Base-by-base conservation (phyloP, 2,329 filamentous ascomycete species). In the Aspergillus unguis region DNA sequence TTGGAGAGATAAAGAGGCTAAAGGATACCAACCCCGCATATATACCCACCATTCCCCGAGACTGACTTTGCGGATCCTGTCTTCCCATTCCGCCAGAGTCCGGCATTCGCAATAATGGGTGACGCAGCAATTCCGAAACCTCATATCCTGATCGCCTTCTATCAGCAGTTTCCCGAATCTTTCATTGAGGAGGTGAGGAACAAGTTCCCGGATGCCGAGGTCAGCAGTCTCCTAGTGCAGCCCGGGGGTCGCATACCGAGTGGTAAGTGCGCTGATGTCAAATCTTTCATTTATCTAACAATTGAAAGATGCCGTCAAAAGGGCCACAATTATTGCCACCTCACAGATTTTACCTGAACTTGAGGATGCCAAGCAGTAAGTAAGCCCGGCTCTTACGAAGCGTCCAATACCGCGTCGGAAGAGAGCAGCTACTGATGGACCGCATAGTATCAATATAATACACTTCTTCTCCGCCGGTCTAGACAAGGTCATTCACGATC, bases 401-500 rank as follows among this genome's bases (percentile, higher is more conserved):
- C 1, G 2, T 3, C 33, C 56, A 26, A 35, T 42, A 17, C 9
- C 3, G 31, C 37, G 23, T 5, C 17, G 23, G 6, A 10, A 25
- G 28, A 36, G 28, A 25, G 10, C 28, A 61, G 4, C 47, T 6
- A 2, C 47, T 52, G 31, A 31, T 26, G 2, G 28, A 36, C 28
- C 26, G 10, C 7, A 7, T 42, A 73, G 71, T 28, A 59, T 75
- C 23, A 74, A 79, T 56, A 64, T 82, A 45, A 76, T 85, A 47
- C 83, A 85, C 51, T 75, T 82, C 55, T 73, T 80, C 58, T 81
- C 78, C 7, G 82, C 83, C 6, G 83, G 83, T 2, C 74, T 78
- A 43, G 82, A 85, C 60, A 78, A 80, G 52, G 62, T 83, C 25
- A 62, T 76, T 35, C 62, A 75, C n/a, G 70, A 79, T 50, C 80